phyloP scores from a whole-genome alignment of 2,329 filamentous ascomycete genomes.

The Monilinia polystroma region DNA sequence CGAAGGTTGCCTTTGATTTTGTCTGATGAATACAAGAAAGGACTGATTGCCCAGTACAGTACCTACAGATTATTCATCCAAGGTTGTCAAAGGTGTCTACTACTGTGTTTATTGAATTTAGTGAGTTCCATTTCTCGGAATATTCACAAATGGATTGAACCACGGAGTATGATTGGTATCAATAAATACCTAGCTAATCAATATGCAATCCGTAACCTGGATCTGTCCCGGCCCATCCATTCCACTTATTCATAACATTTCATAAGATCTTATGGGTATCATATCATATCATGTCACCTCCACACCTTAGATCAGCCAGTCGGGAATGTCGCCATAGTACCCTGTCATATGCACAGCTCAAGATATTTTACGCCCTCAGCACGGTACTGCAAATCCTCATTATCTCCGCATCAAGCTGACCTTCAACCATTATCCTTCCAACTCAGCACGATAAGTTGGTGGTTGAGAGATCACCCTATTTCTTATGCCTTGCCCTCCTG shows the following conservation, averaged over 20 bases:
- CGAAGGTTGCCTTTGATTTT: not conserved
- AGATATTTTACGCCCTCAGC: not conserved
- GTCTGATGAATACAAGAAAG: not conserved
- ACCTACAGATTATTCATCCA: too few species aligned
- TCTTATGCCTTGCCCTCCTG: not conserved
- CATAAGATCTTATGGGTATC: constrained; percentile 16
- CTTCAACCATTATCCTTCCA: constrained; percentile 12
- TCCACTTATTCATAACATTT: not conserved
- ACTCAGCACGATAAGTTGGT: constrained; percentile 11
- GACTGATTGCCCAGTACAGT: too few species aligned
- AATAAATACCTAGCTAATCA: not conserved
- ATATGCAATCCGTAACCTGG: not conserved
- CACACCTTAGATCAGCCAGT: not conserved
- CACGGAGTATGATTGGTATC: too few species aligned
- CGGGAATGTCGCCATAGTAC: not conserved
- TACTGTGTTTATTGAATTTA: not conserved
- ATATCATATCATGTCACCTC: not conserved
- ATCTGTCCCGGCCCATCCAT: too few species aligned
- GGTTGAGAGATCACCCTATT: not conserved
- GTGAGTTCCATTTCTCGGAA: not conserved
- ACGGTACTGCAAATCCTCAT: not conserved
- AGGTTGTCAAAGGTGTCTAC: too few species aligned
- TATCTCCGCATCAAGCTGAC: not conserved
- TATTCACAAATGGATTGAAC: too few species aligned
- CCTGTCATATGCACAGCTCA: not conserved